Evolutionary conservation across 495 filamentous ascomycete genomes (phyloP).

Genomic region (Daldinia concentrica): DNA sequence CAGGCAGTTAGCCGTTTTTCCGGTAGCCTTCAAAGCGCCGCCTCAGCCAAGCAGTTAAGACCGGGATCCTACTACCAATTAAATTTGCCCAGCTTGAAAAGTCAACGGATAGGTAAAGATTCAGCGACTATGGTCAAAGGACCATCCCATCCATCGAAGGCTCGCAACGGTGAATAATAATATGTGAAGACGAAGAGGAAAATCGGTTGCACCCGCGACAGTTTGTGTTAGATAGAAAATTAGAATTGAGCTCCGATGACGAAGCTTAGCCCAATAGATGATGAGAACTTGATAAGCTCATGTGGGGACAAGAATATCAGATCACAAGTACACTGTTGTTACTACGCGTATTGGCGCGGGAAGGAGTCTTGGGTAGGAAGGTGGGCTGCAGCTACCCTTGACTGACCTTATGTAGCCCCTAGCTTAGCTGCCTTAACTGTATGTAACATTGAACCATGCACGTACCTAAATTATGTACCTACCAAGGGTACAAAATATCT

Average conservation of each 20-base stretch:
- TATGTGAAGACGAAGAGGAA: neutral
- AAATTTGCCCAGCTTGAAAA: conserved; percentile 1
- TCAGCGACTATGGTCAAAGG: conserved; percentile 21
- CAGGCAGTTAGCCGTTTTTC: conserved; percentile 15
- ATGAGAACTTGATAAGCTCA: conserved; percentile 27
- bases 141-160: conserved; percentile 27
- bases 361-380: neutral
- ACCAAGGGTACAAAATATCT: too few relatives aligned
- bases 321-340: neutral
- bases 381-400: conserved; percentile 31
- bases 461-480: too few relatives aligned
- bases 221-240: conserved; percentile 16
- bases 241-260: conserved; percentile 16
- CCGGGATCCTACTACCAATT: neutral
- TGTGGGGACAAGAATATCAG: conserved; percentile 17
- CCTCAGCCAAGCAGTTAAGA: conserved; percentile 11
- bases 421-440: too few relatives aligned
- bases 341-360: neutral
- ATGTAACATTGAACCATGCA: too few relatives aligned
- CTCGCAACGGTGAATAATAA: neutral
- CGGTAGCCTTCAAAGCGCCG: neutral
- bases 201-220: conserved; percentile 6
- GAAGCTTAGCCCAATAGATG: conserved; percentile 31
- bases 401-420: neutral
- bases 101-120: conserved; percentile 12